phyloP scores from a whole-genome alignment of 2,329 filamentous ascomycete genomes.

The Pyrenochaeta sp. region DNA sequence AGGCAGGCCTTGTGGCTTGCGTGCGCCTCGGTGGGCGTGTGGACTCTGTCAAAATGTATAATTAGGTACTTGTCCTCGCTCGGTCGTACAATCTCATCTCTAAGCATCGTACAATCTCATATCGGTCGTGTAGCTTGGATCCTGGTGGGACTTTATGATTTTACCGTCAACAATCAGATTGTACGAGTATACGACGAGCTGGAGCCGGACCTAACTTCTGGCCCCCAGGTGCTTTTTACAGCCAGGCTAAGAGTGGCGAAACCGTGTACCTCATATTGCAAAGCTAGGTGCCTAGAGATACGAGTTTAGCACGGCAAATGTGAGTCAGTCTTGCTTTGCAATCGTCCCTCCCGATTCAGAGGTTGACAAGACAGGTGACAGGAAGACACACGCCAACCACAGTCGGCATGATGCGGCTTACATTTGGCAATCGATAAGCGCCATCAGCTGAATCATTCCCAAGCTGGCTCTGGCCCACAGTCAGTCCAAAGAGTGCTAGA shows the following conservation, averaged over 20 bases:
- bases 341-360: neutral
- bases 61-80: neutral
- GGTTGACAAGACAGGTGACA: neutral
- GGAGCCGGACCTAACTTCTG: neutral
- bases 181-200: neutral
- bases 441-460: neutral
- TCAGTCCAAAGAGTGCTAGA: neutral
- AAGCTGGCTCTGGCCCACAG: neutral
- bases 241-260: neutral
- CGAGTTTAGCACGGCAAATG: neutral
- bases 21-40: neutral
- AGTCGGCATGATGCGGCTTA: neutral
- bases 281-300: neutral
- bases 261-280: neutral
- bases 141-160: neutral
- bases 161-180: neutral
- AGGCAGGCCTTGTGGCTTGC: neutral
- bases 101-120: neutral
- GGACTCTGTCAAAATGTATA: neutral
- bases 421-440: neutral
- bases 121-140: neutral
- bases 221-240: neutral
- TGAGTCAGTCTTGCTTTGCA: neutral
- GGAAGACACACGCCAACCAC: neutral
- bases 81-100: neutral